These are phyloP conservation scores for Fusarium albosuccineum DNA, from an alignment of 2,329 filamentous ascomycete genomes.

Conservation along the genomic window DNA sequence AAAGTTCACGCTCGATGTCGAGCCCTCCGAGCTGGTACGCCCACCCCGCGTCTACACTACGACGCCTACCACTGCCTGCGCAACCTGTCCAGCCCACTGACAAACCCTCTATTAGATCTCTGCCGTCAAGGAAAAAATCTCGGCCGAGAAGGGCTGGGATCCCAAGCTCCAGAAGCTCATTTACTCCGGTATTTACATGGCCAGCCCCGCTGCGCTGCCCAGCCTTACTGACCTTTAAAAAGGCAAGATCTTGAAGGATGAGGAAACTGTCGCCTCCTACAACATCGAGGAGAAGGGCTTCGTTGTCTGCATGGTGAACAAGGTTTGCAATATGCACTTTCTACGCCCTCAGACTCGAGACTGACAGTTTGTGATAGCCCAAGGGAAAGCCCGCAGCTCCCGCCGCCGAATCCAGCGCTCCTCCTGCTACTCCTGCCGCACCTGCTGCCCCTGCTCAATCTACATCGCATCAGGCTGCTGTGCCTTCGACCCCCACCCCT, in stretches of 20 bases:
- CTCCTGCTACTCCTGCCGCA: constrained; percentile 70
- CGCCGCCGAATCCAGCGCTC: constrained; percentile 70
- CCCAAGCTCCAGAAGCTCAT: constrained; percentile 93
- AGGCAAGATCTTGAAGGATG: constrained; percentile 99
- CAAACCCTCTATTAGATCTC: constrained; percentile 73
- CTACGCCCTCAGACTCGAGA: constrained; percentile 15
- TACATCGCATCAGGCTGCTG: constrained; percentile 62
- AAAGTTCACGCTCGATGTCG: constrained; percentile 96
- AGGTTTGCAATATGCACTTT: constrained; percentile 69
- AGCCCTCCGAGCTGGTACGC: constrained; percentile 90
- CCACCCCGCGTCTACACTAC: constrained; percentile 49
- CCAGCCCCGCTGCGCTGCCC: constrained; percentile 3
- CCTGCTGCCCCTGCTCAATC: constrained; percentile 57
- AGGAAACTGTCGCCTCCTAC: constrained; percentile 95
- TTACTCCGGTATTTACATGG: constrained; percentile 80
- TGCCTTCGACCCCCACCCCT: constrained; percentile 67
- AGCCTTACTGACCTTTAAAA: constrained; percentile 42
- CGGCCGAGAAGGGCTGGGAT: constrained; percentile 94
- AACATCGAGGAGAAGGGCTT: constrained; percentile 99
- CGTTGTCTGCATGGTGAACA: constrained; percentile 98
- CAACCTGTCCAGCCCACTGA: constrained; percentile 28
- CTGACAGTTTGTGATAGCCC: constrained; percentile 49
- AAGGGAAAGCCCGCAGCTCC: constrained; percentile 76
- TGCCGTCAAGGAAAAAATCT: constrained; percentile 92
- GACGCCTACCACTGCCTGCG: constrained; percentile 32